A percentile compares a stretch with the other conserved stretches of the same genome.
These are phyloP conservation scores for Yamadazyma sp. DNA, from an alignment of 1,139 yeast species.

Conservation along the genomic window DNA sequence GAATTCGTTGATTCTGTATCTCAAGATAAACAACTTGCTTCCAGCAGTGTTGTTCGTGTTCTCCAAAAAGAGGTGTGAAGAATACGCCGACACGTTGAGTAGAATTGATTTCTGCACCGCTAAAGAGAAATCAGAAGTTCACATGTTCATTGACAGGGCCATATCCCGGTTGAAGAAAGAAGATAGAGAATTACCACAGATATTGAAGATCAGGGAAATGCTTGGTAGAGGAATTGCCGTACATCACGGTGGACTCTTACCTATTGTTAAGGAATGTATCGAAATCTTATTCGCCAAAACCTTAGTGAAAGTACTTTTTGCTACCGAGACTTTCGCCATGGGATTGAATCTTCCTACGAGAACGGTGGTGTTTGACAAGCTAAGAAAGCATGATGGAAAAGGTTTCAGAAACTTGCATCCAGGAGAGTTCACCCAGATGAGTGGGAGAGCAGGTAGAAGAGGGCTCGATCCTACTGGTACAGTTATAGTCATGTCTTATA, in stretches of 20 bases:
- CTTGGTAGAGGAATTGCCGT: slow-evolving; percentile 91
- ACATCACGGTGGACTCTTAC: slow-evolving; percentile 95
- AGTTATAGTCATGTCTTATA: slow-evolving; percentile 89
- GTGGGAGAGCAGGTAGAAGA: slow-evolving; percentile 98
- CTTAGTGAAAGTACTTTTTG: slow-evolving; percentile 85
- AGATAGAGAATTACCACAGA: slow-evolving; percentile 92
- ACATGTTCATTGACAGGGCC: slow-evolving; percentile 89
- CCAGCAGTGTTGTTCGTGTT: slow-evolving; percentile 95
- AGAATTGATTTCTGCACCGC: slow-evolving; percentile 80
- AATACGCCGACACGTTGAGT: slow-evolving; percentile 76
- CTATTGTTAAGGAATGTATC: slow-evolving; percentile 92
- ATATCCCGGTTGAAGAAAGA: slow-evolving; percentile 85
- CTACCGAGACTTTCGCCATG: slow-evolving; percentile 98
- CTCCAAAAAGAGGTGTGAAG: slow-evolving; percentile 90
- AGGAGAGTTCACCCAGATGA: slow-evolving; percentile 98
- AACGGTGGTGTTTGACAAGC: slow-evolving; percentile 86
- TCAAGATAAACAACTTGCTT: slow-evolving; percentile 63
- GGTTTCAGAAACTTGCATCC: slow-evolving; percentile 79
- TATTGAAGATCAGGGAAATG: slow-evolving; percentile 75
- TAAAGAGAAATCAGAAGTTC: slow-evolving; percentile 85
- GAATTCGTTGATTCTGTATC: slow-evolving; percentile 70
- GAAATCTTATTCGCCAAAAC: slow-evolving; percentile 89
- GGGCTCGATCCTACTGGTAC: slow-evolving; percentile 94
- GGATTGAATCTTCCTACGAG: slow-evolving; percentile 96
- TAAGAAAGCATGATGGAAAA: slow-evolving; percentile 88